Evolutionary conservation across 257 asterid genomes (phyloP).

Genomic region (Leonotis leonurus): DNA sequence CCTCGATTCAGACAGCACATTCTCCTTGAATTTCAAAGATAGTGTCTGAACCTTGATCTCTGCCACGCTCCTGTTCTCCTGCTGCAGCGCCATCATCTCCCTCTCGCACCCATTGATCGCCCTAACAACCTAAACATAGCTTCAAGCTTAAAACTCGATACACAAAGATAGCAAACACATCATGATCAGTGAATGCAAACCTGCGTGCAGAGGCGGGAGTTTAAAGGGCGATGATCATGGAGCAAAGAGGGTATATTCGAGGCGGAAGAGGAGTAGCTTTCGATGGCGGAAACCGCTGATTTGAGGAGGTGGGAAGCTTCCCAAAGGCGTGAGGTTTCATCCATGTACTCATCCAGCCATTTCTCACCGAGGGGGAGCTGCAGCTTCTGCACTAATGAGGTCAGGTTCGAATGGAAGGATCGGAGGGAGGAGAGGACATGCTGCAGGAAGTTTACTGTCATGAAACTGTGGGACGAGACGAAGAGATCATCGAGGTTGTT

Average conservation of each 20-base stretch:
- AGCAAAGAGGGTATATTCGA: constrained; percentile 36
- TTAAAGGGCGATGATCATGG: constrained; percentile 30
- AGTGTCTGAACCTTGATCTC: constrained; percentile 47
- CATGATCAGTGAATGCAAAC: constrained; percentile 15
- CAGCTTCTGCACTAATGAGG: constrained; percentile 43
- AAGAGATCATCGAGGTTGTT: constrained; percentile 55
- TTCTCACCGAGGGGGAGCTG: constrained; percentile 66
- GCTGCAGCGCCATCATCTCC: constrained; percentile 49
- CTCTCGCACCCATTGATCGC: constrained; percentile 57
- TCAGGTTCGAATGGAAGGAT: constrained; percentile 51
- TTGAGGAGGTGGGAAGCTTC: constrained; percentile 62
- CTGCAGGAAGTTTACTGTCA: constrained; percentile 54
- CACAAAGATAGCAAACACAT: not conserved
- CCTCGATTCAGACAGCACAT: constrained; percentile 37
- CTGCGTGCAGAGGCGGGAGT: constrained; percentile 59
- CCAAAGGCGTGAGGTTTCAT: constrained; percentile 79
- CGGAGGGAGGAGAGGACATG: constrained; percentile 55
- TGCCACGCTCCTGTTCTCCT: constrained; percentile 51
- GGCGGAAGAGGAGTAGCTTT: constrained; percentile 43
- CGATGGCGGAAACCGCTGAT: constrained; percentile 49
- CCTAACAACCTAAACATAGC: constrained; percentile 28
- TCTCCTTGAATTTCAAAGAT: constrained; percentile 40
- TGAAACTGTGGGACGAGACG: constrained; percentile 46
- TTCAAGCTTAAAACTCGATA: not conserved
- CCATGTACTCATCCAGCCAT: constrained; percentile 86